Conservation (phyloP, 176 grass and related monocot genomes). For the Triticum urartu region DNA sequence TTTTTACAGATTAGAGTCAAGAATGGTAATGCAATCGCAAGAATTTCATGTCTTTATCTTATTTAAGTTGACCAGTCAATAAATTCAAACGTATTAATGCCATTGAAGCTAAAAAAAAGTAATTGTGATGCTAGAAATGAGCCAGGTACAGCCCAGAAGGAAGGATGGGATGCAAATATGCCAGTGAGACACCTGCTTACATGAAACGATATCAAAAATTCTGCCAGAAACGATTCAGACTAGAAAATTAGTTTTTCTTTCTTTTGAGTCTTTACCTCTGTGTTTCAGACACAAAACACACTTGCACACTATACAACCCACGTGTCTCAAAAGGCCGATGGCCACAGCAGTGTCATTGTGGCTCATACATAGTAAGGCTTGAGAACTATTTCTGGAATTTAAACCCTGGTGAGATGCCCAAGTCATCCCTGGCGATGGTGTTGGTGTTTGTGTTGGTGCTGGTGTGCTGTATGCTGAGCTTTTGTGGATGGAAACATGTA, state of each 20-base stretch:
- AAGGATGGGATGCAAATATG: neutral
- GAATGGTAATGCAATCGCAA: neutral
- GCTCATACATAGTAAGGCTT: neutral
- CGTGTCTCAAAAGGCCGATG: neutral
- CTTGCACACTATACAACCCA: neutral
- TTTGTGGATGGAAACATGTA: neutral
- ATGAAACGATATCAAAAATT: neutral
- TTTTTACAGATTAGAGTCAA: neutral
- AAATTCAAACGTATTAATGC: neutral
- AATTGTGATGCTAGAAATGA: neutral
- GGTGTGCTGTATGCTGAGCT: neutral
- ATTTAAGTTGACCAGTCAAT: neutral
- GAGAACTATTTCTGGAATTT: neutral
- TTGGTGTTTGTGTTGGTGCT: neutral
- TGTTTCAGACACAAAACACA: neutral
- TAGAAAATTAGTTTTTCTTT: neutral
- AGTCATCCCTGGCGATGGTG: neutral
- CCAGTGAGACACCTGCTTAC: neutral
- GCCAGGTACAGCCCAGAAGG: neutral
- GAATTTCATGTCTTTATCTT: neutral
- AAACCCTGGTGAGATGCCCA: neutral
- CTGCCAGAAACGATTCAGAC: neutral
- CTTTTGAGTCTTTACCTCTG: neutral
- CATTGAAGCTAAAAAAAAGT: neutral
- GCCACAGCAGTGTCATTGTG: neutral